Evolutionary conservation across 2,329 filamentous ascomycete species (phyloP).

Genomic region (Epichloe gansuensis): DNA sequence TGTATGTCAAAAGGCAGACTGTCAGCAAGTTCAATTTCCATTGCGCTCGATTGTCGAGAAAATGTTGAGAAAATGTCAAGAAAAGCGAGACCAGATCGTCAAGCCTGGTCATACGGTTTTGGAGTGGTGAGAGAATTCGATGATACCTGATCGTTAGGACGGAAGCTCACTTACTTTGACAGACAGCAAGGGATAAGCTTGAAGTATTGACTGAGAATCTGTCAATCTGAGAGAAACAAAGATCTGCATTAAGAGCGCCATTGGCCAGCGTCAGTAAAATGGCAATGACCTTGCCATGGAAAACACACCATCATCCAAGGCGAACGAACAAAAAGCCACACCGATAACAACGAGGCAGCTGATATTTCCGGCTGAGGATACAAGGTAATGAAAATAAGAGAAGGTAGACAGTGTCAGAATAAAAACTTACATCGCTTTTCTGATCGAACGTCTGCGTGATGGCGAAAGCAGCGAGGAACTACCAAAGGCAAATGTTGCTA

Average conservation of each 20-base stretch:
- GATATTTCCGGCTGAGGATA: not conserved
- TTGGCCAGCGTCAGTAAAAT: not conserved
- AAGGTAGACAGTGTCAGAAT: not conserved
- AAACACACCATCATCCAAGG: not conserved
- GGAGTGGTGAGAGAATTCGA: not conserved
- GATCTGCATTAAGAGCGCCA: not conserved
- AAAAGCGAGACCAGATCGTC: not conserved
- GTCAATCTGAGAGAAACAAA: not conserved
- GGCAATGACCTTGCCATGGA: not conserved
- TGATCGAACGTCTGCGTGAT: constrained; percentile 15
- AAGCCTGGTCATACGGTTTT: not conserved
- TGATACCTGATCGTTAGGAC: constrained; percentile 1
- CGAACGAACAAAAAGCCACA: not conserved
- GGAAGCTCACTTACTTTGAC: constrained; percentile 10
- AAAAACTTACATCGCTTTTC: constrained; percentile 17
- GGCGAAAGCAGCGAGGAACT: constrained; percentile 17
- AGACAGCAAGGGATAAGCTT: constrained; percentile 21
- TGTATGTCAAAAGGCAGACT: constrained; percentile 5
- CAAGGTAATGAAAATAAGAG: not conserved
- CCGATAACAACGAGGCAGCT: not conserved
- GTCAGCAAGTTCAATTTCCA: not conserved
- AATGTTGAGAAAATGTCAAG: not conserved
- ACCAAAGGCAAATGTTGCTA: constrained; percentile 31
- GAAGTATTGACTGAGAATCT: constrained; percentile 11
- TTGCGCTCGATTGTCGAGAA: not conserved